Base-by-base conservation (phyloP, 2,329 filamentous ascomycete genomes). In the Podosphaera fusca region DNA sequence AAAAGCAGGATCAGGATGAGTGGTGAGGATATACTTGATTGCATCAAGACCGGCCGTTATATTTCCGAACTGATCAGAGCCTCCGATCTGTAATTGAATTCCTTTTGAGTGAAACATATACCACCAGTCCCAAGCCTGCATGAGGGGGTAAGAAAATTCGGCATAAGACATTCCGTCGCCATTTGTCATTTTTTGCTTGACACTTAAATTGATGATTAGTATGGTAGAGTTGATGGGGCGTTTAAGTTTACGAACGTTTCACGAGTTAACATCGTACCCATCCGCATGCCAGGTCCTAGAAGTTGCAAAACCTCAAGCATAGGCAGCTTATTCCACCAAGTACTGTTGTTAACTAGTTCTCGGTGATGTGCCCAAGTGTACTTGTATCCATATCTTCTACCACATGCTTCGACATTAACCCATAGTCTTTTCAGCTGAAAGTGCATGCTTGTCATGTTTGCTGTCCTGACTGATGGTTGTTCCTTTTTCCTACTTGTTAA, bases 121-220 rank as follows among this genome's bases (percentile, higher is more conserved):
- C 86, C 87, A 96, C 79, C 89, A 98, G 68, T 98, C 92, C 84
- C 89, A 96, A 30, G 84, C 88, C 68, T 98, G 92, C 64, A 96
- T 79, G 14, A 98, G 71, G 0, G 94, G 92, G 66, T 98, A 98
- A 47, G 81, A 78, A 69, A 98, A 95, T 67, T 98, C 92, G 40
- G 87, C 83, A 64, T 94, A 85, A 0, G 89, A 94, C 84, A 98
- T 90, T 63, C 92, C 94, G 61, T 92, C 85, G 42, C 87, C 87
- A 56, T 81, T 81, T n/a, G 78, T 77, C 74, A 96, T 76, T 66
- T 88, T 87, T 58, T 80, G 82, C 70, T 87, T 92, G 57, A 94
- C 88, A 38, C 66, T 67, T 42, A n/a, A 34, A 40, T 45, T 38
- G 1, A 10, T 38, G 33, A 45, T 64, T 47, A 65, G 62, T 31